These are phyloP conservation scores for Orychophragmus violaceus DNA, from an alignment of 345 rosid genomes.

Conservation along the genomic window DNA sequence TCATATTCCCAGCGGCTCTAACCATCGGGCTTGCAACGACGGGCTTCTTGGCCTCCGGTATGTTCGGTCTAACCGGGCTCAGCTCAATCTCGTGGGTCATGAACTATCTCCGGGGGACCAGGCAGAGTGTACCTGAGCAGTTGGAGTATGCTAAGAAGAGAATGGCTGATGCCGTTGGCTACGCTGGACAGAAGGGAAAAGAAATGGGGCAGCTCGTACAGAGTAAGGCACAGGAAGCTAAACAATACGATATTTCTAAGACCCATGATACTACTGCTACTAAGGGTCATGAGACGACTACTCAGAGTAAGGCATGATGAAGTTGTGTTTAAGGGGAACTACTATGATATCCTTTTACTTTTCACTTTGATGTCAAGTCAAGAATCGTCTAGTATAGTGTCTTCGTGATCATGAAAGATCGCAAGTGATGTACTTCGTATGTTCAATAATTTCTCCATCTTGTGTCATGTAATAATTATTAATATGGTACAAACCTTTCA, in stretches of 20 bases:
- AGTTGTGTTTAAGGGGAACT: neutral
- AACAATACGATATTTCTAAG: constrained; percentile 22
- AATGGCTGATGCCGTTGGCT: constrained; percentile 39
- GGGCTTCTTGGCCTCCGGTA: constrained; percentile 42
- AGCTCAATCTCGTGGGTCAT: constrained; percentile 46
- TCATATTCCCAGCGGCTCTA: constrained; percentile 54
- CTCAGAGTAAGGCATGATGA: constrained; percentile 9
- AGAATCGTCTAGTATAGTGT: constrained; percentile 2
- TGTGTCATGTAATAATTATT: no score
- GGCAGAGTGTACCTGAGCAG: constrained; percentile 30
- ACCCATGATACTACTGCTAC: constrained; percentile 19
- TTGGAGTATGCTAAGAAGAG: constrained; percentile 40
- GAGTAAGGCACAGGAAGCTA: constrained; percentile 34
- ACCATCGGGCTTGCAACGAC: constrained; percentile 36
- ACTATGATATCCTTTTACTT: neutral
- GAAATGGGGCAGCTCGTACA: constrained; percentile 45
- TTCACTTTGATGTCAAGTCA: neutral
- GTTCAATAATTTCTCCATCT: neutral
- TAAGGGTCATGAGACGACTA: constrained; percentile 18
- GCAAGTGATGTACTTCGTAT: neutral
- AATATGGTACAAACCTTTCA: no score
- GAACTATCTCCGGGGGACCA: constrained; percentile 28
- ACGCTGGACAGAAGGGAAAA: constrained; percentile 44
- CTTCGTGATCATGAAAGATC: constrained; percentile 3
- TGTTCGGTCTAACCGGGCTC: constrained; percentile 44